These are phyloP conservation scores for Apophysomyces elegans DNA, from an alignment of 371 early-diverging fungal genomes.

Conservation along the genomic window DNA sequence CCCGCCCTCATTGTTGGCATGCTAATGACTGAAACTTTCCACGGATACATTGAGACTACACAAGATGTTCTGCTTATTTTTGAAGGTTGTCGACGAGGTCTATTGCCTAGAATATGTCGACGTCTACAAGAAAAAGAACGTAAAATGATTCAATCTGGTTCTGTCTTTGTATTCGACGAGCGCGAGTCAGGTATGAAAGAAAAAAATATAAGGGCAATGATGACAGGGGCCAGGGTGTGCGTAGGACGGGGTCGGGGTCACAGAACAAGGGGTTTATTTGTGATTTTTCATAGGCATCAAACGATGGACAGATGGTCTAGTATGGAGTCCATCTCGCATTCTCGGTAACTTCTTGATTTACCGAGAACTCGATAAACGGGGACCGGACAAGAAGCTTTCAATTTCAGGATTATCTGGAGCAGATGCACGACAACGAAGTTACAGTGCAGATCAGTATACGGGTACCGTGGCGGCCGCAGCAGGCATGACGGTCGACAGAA, in stretches of 20 bases:
- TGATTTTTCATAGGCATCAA: slow-evolving; percentile 56
- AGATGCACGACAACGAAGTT: slow-evolving; percentile 36
- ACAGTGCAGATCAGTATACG: slow-evolving; percentile 39
- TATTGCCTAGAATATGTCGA: slow-evolving; percentile 61
- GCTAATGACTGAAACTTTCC: slow-evolving; percentile 48
- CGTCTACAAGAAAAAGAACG: slow-evolving; percentile 69
- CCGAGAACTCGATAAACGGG: slow-evolving; percentile 60
- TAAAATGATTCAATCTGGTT: slow-evolving; percentile 60
- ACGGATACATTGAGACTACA: slow-evolving; percentile 59
- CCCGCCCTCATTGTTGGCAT: background rate
- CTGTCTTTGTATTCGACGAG: slow-evolving; percentile 77
- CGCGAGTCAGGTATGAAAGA: slow-evolving; percentile 51
- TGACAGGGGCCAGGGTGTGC: slow-evolving; percentile 11
- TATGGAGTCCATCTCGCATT: slow-evolving; percentile 79
- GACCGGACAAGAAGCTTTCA: slow-evolving; percentile 38
- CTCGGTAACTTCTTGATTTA: slow-evolving; percentile 69
- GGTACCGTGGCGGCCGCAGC: slow-evolving; percentile 19
- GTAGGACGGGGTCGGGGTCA: slow-evolving; percentile 9
- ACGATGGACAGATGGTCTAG: slow-evolving; percentile 77
- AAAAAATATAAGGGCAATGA: background rate
- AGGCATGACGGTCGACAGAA: slow-evolving; percentile 32
- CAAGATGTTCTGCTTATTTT: slow-evolving; percentile 70
- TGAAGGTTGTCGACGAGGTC: slow-evolving; percentile 66
- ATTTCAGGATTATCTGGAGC: slow-evolving; percentile 23
- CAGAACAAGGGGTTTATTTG: slow-evolving; percentile 13